Base-by-base conservation (phyloP, 2,329 filamentous ascomycete species). In the Penicillium sp. region DNA sequence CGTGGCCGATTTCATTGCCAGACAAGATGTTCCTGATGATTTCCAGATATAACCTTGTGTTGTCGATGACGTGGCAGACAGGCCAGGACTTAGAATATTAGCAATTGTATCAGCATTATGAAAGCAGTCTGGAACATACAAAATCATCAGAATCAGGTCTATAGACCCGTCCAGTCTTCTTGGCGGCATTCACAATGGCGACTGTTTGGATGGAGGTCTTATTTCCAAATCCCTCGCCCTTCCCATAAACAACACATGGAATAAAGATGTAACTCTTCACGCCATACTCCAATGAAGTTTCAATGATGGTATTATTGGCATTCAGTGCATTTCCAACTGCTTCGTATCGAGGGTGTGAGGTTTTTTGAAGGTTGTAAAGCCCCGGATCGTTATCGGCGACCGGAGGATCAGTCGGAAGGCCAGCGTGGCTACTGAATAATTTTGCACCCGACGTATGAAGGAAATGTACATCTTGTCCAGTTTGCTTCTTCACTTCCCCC, bases 401-500 rank as follows among this genome's bases (percentile, higher is more conserved):
- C 0, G 70, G 69, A 8, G 65, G 54, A 52, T 80, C 73, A 0
- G 71, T 77, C 0, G 78, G 77, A 5, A 75, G 68, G 0, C 76
- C 79, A 0, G 75, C 74, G 62, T 80, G 77, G 24, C 67, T 73
- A 13, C 79, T 81, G 61, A 83, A 83, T 3, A 80, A 60, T 66
- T 83, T 84, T 21, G 81, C 81, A 0, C 81, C 81, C 2, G 67
- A 75, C 0, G 81, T 83, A 55, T 79, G 76, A n/a, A 83, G 56
- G 51, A 83, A 80, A 58, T 83, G 80, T 2, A 80, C 77, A 0
- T 77, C 67, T 10, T 59, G 55, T 0, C 75, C 78, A 0, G 73
- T 78, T 0, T 58, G 57, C 28, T 71, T 64, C 62, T 77, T 77
- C 2, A 83, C 73, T 43, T 77, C 68, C 0, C 67, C 73, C 14